These are phyloP conservation scores for Epichloe sp. DNA, from an alignment of 2,329 filamentous ascomycete genomes.

Conservation along the genomic window DNA sequence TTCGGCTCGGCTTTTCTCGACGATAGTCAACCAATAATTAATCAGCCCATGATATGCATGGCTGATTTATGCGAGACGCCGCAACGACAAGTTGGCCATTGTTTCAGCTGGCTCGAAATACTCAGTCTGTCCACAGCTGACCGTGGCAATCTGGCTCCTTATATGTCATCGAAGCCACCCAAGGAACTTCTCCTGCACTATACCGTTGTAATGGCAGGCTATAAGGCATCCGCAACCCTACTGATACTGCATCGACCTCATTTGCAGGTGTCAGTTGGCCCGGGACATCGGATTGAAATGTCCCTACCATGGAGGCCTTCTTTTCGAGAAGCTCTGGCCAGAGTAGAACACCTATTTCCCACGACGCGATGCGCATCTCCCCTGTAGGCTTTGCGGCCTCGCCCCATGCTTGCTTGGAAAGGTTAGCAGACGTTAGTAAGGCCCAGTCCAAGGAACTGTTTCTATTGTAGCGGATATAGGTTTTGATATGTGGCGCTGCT, in stretches of 20 bases:
- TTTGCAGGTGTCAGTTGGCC: constrained; percentile 9
- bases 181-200: constrained; percentile 50
- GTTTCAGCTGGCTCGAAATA: background rate
- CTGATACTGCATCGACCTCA: constrained; percentile 22
- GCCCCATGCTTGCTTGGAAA: constrained; percentile 85
- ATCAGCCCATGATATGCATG: background rate
- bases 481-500: constrained; percentile 82
- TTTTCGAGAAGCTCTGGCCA: constrained; percentile 54
- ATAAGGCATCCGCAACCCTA: constrained; percentile 75
- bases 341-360: constrained; percentile 71
- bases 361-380: constrained; percentile 62
- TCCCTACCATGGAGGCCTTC: constrained; percentile 49
- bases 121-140: constrained; percentile 19
- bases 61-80: background rate
- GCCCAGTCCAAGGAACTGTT: constrained; percentile 61
- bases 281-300: constrained; percentile 50
- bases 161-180: constrained; percentile 56
- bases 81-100: background rate
- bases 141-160: constrained; percentile 49
- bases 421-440: constrained; percentile 77
- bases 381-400: constrained; percentile 41
- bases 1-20: background rate
- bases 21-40: background rate
- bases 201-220: constrained; percentile 62
- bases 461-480: constrained; percentile 57